Evolutionary conservation across 176 grass and related monocot species (phyloP).

Genomic region (Oryza meridionalis): DNA sequence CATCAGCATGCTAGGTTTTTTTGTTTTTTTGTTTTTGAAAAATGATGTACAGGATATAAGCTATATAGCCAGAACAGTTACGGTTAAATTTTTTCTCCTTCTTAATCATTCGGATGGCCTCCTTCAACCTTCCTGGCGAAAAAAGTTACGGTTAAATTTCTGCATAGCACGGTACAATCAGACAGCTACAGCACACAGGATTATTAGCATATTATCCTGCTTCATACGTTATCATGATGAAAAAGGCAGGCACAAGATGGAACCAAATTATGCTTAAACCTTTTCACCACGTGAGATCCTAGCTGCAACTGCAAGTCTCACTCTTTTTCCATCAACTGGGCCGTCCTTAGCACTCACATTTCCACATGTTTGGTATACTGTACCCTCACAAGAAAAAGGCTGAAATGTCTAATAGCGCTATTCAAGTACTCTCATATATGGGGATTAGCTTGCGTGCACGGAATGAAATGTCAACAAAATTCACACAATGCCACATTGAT

Average conservation of each 20-base stretch:
- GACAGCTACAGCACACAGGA: neutral
- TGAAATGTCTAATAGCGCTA: neutral
- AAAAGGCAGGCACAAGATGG: constrained; percentile 18
- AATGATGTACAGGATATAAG: neutral
- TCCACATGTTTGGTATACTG: constrained; percentile 31
- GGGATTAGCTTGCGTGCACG: neutral
- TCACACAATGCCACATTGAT: neutral
- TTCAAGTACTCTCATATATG: neutral
- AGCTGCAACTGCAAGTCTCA: neutral
- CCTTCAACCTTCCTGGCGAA: too few species aligned
- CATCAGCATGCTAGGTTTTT: neutral
- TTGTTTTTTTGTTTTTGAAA: too few species aligned
- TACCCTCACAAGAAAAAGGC: neutral
- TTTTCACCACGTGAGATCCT: constrained; percentile 18
- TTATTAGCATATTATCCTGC: constrained; percentile 26
- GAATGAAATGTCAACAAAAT: neutral
- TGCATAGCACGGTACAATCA: neutral
- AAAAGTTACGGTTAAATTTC: neutral
- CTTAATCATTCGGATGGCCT: too few species aligned
- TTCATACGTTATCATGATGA: constrained; percentile 29
- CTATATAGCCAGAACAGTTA: neutral
- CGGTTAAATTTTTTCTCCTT: neutral
- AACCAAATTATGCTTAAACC: constrained; percentile 17
- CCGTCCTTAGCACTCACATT: constrained; percentile 6
- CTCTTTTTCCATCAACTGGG: constrained; percentile 23